Evolutionary conservation across 176 grass and related monocot genomes (phyloP), one percentile per base, ranked within the genome.

Genomic region (Typha latifolia): DNA sequence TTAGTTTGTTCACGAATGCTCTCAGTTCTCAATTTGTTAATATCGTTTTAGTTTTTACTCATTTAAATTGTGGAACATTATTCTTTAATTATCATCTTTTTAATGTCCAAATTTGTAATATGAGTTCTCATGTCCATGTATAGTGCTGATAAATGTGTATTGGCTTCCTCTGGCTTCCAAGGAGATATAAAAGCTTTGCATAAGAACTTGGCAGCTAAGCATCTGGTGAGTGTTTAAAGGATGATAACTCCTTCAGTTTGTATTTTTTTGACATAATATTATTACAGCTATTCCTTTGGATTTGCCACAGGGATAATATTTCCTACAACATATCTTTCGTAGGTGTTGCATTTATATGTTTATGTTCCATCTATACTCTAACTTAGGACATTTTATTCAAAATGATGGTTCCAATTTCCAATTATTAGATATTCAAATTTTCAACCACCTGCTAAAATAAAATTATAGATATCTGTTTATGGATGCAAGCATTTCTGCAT

Each of bases 101-200:
- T 3, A 29, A 43, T 10, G 0, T 6, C 37, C 37, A 43, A 68
- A 32, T 64, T 51, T 67, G 32, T 47, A 11, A 47, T 77, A 20
- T 32, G 10, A 61, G 59, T 43, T 43, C 9, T 43, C 49, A 12
- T 77, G 51, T 59, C 9, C 66, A 12, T 84, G 3, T 68, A 34
- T 70, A 99, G 95, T 63, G 83, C 89, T 49, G 89, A 99, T 32
- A 94, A 94, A 82, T 87, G 84, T 66, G 74, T 90, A 18, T 63
- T 99, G 73, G 86, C 89, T 43, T 90, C 95, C 57, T 99, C 95
- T 1, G 95, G 89, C 66, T 99, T 92, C 56, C 95, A 99, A 78
- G 95, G 89, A 64, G 95, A 99, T 73, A 90, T 99, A 62, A 88
- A 91, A 76, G 95, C 95, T 85, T 69, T 99, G 32, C 95, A 99